These are phyloP conservation scores for Hypericum androsaemum DNA, from an alignment of 345 rosid genomes.

Conservation along the genomic window DNA sequence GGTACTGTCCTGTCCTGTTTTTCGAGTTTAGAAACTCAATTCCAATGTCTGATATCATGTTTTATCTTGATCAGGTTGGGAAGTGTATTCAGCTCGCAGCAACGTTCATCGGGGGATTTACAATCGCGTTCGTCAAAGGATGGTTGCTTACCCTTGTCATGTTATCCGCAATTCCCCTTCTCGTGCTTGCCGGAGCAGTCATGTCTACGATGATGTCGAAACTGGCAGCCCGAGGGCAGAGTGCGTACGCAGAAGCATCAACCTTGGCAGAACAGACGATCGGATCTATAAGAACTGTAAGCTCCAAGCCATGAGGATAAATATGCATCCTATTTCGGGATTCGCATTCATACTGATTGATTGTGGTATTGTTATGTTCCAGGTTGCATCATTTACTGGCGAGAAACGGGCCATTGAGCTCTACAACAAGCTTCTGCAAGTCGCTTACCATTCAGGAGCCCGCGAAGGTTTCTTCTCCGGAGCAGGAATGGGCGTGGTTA, in stretches of 20 bases:
- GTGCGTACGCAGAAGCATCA: slow-evolving; percentile 69
- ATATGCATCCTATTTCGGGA: neutral
- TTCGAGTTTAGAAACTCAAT: too few relatives aligned
- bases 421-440: slow-evolving; percentile 40
- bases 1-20: too few relatives aligned
- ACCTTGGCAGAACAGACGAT: slow-evolving; percentile 62
- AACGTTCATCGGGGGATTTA: slow-evolving; percentile 73
- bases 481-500: slow-evolving; percentile 35
- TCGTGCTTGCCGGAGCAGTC: slow-evolving; percentile 50
- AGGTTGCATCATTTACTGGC: slow-evolving; percentile 77
- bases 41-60: too few relatives aligned
- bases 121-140: slow-evolving; percentile 61
- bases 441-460: slow-evolving; percentile 43
- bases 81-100: slow-evolving; percentile 61
- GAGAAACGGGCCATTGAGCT: slow-evolving; percentile 39
- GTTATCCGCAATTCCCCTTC: slow-evolving; percentile 57
- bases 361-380: neutral
- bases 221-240: slow-evolving; percentile 57
- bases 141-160: slow-evolving; percentile 83
- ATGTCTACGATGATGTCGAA: slow-evolving; percentile 42
- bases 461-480: slow-evolving; percentile 53
- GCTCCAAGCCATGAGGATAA: neutral
- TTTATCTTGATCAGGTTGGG: slow-evolving; percentile 52
- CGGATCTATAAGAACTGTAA: slow-evolving; percentile 77
- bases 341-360: neutral